phyloP scores from a whole-genome alignment of 345 rosid species.

The Populus simonii region DNA sequence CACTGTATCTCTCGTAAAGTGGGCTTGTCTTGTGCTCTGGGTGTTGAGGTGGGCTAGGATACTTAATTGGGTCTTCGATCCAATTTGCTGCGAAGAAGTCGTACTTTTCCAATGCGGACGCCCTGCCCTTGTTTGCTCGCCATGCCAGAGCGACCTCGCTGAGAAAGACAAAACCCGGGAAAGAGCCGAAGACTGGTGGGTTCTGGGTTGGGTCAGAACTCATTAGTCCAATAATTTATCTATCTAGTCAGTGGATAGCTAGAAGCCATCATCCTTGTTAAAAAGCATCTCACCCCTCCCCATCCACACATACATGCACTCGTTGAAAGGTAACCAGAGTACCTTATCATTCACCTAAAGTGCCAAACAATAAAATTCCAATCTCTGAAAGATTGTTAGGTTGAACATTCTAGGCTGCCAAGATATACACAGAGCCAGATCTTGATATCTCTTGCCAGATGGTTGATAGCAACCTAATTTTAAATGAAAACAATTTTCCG shows the following conservation, averaged over 20 bases:
- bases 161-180: no score
- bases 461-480: conserved; percentile 19
- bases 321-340: conserved; percentile 11
- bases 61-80: not conserved
- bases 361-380: conserved; percentile 2
- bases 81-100: not conserved
- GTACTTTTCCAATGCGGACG: not conserved
- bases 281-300: not conserved
- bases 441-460: not conserved
- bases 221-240: not conserved
- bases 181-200: no score
- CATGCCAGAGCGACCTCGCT: not conserved
- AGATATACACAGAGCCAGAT: not conserved
- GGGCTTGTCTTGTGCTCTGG: not conserved
- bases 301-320: no score
- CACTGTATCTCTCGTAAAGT: not conserved
- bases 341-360: not conserved
- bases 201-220: no score
- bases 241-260: not conserved
- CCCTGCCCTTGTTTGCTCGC: not conserved
- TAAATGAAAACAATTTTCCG: not conserved
- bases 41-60: not conserved
- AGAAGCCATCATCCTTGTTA: not conserved
- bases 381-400: conserved; percentile 7
- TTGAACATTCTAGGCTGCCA: conserved; percentile 20